Percentiles rank a stretch among this genome's conserved stretches.
Evolutionary conservation across 1,284 basidiomycete genomes (phyloP).

Genomic region (Leccinum subatratum): DNA sequence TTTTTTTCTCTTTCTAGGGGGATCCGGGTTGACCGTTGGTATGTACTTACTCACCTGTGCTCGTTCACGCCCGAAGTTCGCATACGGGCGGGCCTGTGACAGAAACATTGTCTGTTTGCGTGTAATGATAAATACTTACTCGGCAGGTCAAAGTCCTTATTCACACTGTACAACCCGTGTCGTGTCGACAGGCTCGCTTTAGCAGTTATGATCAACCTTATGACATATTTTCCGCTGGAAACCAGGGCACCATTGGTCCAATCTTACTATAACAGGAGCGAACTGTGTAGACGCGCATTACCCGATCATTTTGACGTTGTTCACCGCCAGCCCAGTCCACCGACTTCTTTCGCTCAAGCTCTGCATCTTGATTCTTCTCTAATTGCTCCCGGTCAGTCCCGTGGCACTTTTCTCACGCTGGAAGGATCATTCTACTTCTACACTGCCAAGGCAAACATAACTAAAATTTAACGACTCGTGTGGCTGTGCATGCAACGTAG

Average conservation of each 20-base stretch:
- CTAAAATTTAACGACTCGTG: background rate
- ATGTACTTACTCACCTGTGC: background rate
- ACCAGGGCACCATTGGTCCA: conserved; percentile 1
- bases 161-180: background rate
- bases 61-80: background rate
- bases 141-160: background rate
- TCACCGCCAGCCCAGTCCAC: background rate
- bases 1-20: background rate
- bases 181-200: background rate
- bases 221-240: background rate
- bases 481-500: conserved; percentile 1
- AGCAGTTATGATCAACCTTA: background rate
- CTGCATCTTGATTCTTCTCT: background rate
- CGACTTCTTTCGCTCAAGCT: background rate
- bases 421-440: background rate
- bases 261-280: background rate
- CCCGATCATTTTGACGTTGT: background rate
- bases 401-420: background rate
- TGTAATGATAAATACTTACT: too few relatives aligned
- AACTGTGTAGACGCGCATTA: conserved; percentile 1
- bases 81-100: too few relatives aligned
- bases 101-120: background rate
- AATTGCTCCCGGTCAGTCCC: background rate
- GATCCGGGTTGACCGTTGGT: background rate
- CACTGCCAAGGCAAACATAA: conserved; percentile 1